Evolutionary conservation across 306 rosid species (phyloP).

Genomic region (Citrullus colocynthis): DNA sequence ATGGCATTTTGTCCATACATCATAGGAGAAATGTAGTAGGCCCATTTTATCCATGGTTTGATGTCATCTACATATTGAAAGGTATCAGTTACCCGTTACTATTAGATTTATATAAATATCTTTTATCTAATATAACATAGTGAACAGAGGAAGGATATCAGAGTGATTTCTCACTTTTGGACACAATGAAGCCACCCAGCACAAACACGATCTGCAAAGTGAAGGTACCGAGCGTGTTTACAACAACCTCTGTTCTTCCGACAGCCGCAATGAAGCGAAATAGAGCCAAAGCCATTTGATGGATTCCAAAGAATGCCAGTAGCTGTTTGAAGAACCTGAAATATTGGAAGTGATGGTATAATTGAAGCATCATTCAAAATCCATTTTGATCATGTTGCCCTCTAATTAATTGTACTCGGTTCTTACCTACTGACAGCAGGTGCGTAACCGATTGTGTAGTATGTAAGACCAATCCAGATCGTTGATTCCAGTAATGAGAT

Average conservation of each 20-base stretch:
- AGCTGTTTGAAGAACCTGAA: conserved; percentile 44
- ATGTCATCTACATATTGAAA: conserved; percentile 26
- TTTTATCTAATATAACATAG: background rate
- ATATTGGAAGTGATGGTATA: background rate
- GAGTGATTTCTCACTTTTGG: conserved; percentile 27
- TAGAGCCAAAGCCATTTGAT: conserved; percentile 52
- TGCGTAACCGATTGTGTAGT: conserved; percentile 65
- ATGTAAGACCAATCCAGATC: conserved; percentile 54
- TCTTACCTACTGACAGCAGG: conserved; percentile 58
- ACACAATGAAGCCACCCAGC: conserved; percentile 50
- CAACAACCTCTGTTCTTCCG: conserved; percentile 38
- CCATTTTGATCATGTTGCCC: background rate
- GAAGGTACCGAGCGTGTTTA: conserved; percentile 35
- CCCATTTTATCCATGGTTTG: conserved; percentile 59
- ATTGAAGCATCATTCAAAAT: background rate
- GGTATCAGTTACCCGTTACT: background rate
- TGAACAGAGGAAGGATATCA: background rate
- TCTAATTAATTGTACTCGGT: background rate
- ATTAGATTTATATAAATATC: background rate
- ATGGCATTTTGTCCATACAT: conserved; percentile 71
- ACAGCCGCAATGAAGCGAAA: conserved; percentile 42
- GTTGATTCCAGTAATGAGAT: conserved; percentile 56
- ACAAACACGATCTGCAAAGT: conserved; percentile 23
- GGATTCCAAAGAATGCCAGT: conserved; percentile 34
- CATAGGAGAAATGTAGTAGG: conserved; percentile 52